These are phyloP conservation scores for Cenchrus fungigraminus DNA, from an alignment of 176 grass and related monocot species.

Conservation along the genomic window DNA sequence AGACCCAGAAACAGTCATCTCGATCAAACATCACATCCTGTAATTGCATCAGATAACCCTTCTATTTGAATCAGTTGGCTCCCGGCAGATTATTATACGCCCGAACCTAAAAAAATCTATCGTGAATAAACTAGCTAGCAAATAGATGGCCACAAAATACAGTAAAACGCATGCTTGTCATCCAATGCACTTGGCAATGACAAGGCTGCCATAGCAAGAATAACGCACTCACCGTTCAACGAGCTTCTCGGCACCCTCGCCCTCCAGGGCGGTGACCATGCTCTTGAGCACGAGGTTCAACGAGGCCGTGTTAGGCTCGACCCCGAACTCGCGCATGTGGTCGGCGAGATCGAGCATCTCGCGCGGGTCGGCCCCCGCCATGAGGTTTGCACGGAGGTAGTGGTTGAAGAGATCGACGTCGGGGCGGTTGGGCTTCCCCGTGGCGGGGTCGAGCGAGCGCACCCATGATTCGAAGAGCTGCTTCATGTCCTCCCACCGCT, in stretches of 20 bases:
- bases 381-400: slow-evolving; percentile 78
- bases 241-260: slow-evolving; percentile 44
- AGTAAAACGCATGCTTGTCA: background rate
- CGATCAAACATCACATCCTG: background rate
- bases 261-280: slow-evolving; percentile 38
- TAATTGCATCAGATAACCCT: background rate
- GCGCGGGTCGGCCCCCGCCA: slow-evolving; percentile 52
- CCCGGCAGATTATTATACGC: background rate
- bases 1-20: background rate
- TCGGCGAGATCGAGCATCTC: slow-evolving; percentile 79
- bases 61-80: background rate
- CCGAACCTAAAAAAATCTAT: background rate
- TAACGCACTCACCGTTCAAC: slow-evolving; percentile 39
- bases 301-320: slow-evolving; percentile 79
- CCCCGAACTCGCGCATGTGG: slow-evolving; percentile 80
- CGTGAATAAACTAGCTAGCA: background rate
- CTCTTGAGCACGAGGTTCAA: slow-evolving; percentile 89
- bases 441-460: slow-evolving; percentile 62
- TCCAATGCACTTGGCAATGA: background rate
- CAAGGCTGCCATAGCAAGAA: background rate
- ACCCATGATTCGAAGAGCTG: slow-evolving; percentile 85
- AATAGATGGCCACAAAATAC: background rate
- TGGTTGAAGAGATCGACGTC: slow-evolving; percentile 94
- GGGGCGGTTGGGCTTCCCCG: slow-evolving; percentile 87
- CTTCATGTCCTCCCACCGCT: slow-evolving; percentile 73